Conservation (phyloP, 257 asterid species). For the Solanum tacnaense region DNA sequence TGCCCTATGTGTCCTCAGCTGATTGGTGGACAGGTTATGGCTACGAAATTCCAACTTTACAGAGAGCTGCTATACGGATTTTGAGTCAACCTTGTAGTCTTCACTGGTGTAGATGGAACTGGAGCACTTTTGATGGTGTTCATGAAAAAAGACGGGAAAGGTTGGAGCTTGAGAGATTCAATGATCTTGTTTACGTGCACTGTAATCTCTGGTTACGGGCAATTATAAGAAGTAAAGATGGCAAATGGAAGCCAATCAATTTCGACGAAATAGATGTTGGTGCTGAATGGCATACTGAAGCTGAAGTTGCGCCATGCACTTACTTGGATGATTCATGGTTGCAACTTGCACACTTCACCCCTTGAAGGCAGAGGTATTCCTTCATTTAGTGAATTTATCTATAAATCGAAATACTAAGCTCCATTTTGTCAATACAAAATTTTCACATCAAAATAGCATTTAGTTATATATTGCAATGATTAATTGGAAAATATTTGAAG, state of each 20-base stretch:
- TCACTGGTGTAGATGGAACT: conserved; percentile 42
- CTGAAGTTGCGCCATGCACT: conserved; percentile 13
- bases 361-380: conserved; percentile 1
- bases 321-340: conserved; percentile 13
- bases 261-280: conserved; percentile 23
- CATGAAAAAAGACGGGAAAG: conserved; percentile 8
- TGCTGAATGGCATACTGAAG: conserved; percentile 29
- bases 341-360: conserved; percentile 4
- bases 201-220: conserved; percentile 40
- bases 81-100: conserved; percentile 35
- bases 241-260: conserved; percentile 15
- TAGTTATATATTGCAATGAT: not conserved
- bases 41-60: conserved; percentile 33
- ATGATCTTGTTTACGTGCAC: conserved; percentile 29
- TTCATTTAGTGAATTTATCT: not conserved
- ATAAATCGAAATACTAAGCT: not conserved
- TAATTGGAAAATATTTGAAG: not conserved
- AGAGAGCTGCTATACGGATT: conserved; percentile 31
- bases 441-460: not conserved
- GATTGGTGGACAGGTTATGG: conserved; percentile 45
- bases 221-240: conserved; percentile 13
- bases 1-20: conserved; percentile 13
- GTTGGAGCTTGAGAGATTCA: conserved; percentile 18
- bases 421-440: not conserved
- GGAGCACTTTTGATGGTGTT: conserved; percentile 25